Evolutionary conservation across 148 eudicot species (phyloP).

Genomic region (Beta vulgaris): DNA sequence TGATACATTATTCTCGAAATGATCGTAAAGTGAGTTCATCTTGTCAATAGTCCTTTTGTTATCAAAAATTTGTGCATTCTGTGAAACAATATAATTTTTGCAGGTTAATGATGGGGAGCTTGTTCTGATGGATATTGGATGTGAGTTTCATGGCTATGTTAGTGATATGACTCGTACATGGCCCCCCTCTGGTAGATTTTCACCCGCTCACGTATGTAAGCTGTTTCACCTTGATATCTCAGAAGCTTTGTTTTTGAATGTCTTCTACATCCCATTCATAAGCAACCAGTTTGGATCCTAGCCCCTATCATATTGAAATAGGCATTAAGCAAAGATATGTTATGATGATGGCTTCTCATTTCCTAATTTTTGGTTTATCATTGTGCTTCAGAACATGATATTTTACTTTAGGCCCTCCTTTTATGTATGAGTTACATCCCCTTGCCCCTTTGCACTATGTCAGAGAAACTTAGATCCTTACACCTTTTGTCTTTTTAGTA

Average conservation of each 20-base stretch:
- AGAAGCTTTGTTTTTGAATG: not conserved
- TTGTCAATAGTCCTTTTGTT: not conserved
- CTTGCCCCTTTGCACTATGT: too few relatives aligned
- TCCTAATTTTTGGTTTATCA: too few relatives aligned
- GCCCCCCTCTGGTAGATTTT: constrained; percentile 83
- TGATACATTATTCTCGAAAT: constrained; percentile 90
- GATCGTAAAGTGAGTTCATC: constrained; percentile 71
- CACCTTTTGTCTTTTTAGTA: too few relatives aligned
- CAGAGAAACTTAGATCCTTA: too few relatives aligned
- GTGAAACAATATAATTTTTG: constrained; percentile 12
- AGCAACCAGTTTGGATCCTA: not conserved
- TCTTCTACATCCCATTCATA: not conserved
- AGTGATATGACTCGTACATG: constrained; percentile 98
- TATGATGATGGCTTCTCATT: too few relatives aligned
- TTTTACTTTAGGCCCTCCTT: too few relatives aligned
- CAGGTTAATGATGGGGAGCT: constrained; percentile 72
- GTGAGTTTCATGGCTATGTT: constrained; percentile 91
- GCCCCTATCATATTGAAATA: not conserved
- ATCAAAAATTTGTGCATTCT: not conserved
- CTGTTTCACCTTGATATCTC: constrained; percentile 6
- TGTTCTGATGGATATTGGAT: constrained; percentile 91
- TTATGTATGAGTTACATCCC: too few relatives aligned
- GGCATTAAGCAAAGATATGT: not conserved
- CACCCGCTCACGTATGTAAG: constrained; percentile 58
- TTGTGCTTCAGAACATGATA: too few relatives aligned